Evolutionary conservation across 768 basidiomycete species (phyloP).

Genomic region (Russula vinacea): DNA sequence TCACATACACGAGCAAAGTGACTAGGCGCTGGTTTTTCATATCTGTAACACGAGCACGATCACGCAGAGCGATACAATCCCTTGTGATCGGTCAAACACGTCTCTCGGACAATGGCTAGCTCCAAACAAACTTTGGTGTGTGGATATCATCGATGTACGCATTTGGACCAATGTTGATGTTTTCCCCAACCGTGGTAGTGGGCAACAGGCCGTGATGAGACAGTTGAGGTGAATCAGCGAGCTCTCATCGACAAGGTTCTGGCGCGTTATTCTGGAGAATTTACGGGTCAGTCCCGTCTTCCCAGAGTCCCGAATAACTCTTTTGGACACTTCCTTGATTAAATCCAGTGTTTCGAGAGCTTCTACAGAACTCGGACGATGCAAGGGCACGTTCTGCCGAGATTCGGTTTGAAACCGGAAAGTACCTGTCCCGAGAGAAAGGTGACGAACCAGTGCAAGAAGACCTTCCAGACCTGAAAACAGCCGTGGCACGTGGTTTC

Average conservation of each 20-base stretch:
- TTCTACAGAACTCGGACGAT: conserved; percentile 96
- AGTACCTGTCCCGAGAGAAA: conserved; percentile 41
- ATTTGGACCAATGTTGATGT: neutral
- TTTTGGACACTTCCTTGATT: neutral
- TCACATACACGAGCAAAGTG: neutral
- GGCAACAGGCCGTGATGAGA: conserved; percentile 65
- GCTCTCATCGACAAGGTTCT: conserved; percentile 97
- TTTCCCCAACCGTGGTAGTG: conserved; percentile 38
- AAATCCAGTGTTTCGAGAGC: conserved; percentile 69
- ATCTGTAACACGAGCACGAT: neutral
- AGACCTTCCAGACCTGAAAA: conserved; percentile 62
- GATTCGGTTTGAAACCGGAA: conserved; percentile 72
- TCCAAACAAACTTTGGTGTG: conserved; percentile 24
- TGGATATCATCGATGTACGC: neutral
- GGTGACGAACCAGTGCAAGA: conserved; percentile 14
- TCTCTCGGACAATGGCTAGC: conserved; percentile 8
- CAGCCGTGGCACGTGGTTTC: conserved; percentile 47
- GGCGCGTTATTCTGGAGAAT: conserved; percentile 92
- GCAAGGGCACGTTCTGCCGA: conserved; percentile 73
- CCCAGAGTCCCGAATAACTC: neutral
- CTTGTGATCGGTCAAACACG: too few relatives aligned
- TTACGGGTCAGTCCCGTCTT: conserved; percentile 54
- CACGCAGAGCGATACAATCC: neutral
- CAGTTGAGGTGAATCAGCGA: conserved; percentile 90
- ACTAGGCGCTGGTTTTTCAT: neutral